These are phyloP conservation scores for Urochloa ruziziensis DNA, from an alignment of 176 grass and related monocot genomes.

Conservation along the genomic window DNA sequence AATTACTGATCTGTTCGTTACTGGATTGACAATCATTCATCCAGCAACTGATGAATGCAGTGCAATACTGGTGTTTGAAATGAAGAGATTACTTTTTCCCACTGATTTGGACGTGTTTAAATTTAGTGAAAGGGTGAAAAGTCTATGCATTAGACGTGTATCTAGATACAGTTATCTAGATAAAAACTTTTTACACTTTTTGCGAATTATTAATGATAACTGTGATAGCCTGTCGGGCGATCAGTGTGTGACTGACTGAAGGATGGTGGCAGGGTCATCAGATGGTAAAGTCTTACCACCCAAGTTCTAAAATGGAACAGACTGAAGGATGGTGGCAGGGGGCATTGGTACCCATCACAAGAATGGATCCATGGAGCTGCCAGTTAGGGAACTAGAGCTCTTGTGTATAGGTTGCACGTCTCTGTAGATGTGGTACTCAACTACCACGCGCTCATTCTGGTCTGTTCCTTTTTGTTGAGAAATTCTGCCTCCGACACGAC, in stretches of 20 bases:
- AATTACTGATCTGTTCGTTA: neutral
- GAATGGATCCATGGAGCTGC: neutral
- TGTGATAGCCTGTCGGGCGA: neutral
- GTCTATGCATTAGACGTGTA: too few relatives aligned
- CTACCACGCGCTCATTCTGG: neutral
- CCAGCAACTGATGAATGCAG: neutral
- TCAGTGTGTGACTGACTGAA: neutral
- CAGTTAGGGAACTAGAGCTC: neutral
- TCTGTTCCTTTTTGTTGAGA: neutral
- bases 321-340: too few relatives aligned
- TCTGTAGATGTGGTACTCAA: slow-evolving; percentile 29
- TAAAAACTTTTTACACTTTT: too few relatives aligned
- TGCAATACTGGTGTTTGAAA: neutral
- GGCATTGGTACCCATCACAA: neutral
- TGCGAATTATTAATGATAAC: too few relatives aligned
- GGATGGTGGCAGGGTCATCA: neutral
- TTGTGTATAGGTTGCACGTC: slow-evolving; percentile 32
- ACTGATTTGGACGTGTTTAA: too few relatives aligned
- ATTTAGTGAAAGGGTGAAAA: too few relatives aligned
- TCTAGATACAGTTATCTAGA: too few relatives aligned
- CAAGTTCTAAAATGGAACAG: neutral
- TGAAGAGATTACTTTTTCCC: neutral
- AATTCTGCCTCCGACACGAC: neutral
- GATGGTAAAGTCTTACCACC: neutral
- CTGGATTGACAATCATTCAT: neutral